Evolutionary conservation across 176 grass and related monocot species (phyloP), one percentile per base, ranked within the genome.

Genomic region (Eragrostis curvula): DNA sequence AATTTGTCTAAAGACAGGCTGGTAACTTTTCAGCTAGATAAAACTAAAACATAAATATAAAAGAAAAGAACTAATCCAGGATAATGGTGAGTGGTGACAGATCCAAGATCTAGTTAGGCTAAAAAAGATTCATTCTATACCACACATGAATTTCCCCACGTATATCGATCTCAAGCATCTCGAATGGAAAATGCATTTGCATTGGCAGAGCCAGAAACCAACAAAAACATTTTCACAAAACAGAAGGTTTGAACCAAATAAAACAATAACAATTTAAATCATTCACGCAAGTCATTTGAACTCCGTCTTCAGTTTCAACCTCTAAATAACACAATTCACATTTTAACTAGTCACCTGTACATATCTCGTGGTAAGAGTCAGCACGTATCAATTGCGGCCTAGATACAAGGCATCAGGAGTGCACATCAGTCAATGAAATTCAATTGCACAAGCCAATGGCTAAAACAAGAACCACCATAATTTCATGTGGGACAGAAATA

Each of bases 91-190:
- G n/a, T n/a, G n/a, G n/a, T 53, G 46, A 5, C n/a, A 63, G 70
- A 12, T 57, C 30, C 9, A 70, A 50, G 14, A 40, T 50, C 6
- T 63, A 71, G 8, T 24, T 23, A 13, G 23, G 53, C 23, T 16
- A 66, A 71, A 87, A n/a, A 36, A 24, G 21, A 70, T 63, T n/a
- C 18, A 42, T 45, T 84, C 66, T 70, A 9, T 9, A 70, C 8
- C 42, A 77, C 47, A 10, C 16, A 68, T 51, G 60, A 84, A 4
- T 15, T 29, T 42, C 6, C 40, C 6, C 74, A 68, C 67, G 66
- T 27, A 49, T 32, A 29, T 24, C 53, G 30, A 36, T 49, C 62
- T 49, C 51, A 78, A 70, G 36, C 39, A 77, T 70, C 25, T 61
- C 5, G 13, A 78, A 70, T 16, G 12, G 49, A 69, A 49, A 3